Evolutionary conservation across 345 rosid genomes (phyloP), one percentile per base, ranked within the genome.

Genomic region (Litchi chinensis): DNA sequence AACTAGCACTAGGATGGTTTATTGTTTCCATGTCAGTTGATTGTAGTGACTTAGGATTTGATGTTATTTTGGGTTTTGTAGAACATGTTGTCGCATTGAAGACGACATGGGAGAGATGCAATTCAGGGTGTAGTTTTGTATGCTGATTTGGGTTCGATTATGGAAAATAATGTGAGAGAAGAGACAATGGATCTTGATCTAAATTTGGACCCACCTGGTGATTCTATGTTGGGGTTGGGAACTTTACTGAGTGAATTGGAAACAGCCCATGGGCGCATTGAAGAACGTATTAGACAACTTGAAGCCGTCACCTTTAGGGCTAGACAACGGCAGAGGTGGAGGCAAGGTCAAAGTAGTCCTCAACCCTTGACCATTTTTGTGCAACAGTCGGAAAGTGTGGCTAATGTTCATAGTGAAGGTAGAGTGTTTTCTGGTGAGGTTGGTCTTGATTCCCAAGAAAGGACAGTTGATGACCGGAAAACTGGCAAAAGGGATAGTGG

Each of bases 201-300:
- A 85, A 91, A 89, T 73, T 83, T 68, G 64, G 85, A 80, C 60
- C 76, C 86, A 19, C 37, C 76, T 10, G 39, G 60, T 40, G 83
- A 76, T 80, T 79, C 86, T 28, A 70, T 87, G 44, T 15, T 65
- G 3, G 86, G 82, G 66, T 75, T 83, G 50, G 82, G 83, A 21
- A 81, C 86, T 28, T 82, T 87, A 74, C 68, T 83, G 71, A 81
- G 69, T 48, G 93, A 89, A 65, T 74, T 87, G 24, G 91, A 85
- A 83, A 76, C 83, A 5, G 82, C 89, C 46, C 87, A 89, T 37
- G 89, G 79, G 7, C 83, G 75, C 44, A 85, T 91, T 28, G 93
- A 88, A 79, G 93, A 88, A 40, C 93, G 90, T 10, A 78, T 90
- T 11, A 83, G 95, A 74, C 88, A 82, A 67, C 89, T 88, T 19